Evolutionary conservation across 257 asterid genomes (phyloP).

Genomic region (Solanum phureja): DNA sequence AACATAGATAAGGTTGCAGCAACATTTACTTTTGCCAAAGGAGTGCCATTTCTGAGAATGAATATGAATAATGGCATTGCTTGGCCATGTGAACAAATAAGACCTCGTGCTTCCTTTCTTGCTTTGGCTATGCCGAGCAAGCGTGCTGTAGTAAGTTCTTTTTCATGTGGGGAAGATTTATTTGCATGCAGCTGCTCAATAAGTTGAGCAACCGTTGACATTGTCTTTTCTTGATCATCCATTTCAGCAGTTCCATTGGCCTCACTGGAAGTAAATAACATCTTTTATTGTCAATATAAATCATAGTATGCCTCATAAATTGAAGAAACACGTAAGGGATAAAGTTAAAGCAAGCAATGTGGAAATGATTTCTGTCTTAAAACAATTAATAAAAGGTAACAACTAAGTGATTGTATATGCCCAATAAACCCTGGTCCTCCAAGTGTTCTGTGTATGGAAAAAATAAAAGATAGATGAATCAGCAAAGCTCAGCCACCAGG

Average conservation of each 20-base stretch:
- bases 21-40: constrained; percentile 53
- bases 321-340: background rate
- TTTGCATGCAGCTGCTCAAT: constrained; percentile 69
- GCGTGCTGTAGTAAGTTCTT: constrained; percentile 81
- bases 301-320: background rate
- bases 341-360: background rate
- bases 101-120: constrained; percentile 70
- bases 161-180: constrained; percentile 59
- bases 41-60: constrained; percentile 68
- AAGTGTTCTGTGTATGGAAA: background rate
- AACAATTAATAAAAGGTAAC: background rate
- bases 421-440: background rate
- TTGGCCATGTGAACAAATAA: constrained; percentile 78
- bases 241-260: constrained; percentile 51
- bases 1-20: constrained; percentile 60
- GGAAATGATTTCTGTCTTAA: background rate
- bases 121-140: constrained; percentile 73
- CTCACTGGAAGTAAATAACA: constrained; percentile 38
- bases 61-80: constrained; percentile 83
- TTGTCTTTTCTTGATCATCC: constrained; percentile 58
- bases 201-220: constrained; percentile 61
- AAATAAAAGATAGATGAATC: background rate
- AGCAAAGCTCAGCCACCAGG: background rate
- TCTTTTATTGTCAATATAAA: background rate
- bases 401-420: background rate